Evolutionary conservation across 2,329 filamentous ascomycete species (phyloP), one percentile per base, ranked within the genome.

Genomic region (Phymatotrichopsis omnivora): DNA sequence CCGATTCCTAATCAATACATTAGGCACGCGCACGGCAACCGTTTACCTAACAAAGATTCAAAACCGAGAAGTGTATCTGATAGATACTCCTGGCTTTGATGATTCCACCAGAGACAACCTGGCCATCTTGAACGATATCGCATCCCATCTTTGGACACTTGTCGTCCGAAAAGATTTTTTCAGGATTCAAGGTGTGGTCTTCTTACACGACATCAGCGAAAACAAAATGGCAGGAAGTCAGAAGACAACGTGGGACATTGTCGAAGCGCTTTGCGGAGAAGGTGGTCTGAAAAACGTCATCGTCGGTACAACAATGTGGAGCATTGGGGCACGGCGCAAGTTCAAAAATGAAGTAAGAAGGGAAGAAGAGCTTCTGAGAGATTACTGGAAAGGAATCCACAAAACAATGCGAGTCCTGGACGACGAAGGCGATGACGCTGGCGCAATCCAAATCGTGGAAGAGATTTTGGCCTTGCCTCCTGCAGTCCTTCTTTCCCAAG

Each of bases 31-130:
- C 20, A 34, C 34, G 7, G 47, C 50, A 10, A 20, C 36, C 8
- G 43, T 47, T 36, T 56, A 56, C 22, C 45, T 47, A 12, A 40
- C 50, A 3, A 17, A 14, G 3, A 37, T 41, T 3, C 43, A 47
- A 4, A 42, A 33, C 16, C 47, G 38, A 22, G 49, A 47, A 7
- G 32, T 56, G 23, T 42, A 52, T 19, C 27, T 56, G 5, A 28
- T 56, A 4, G 54, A 56, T 28, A 56, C 54, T 2, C 54, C 54
- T 4, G 52, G 54, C 2, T 56, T 56, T 17, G 54, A 55, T 20
- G 52, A 56, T 24, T 53, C 50, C n/a, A 46, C 45, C 22, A 48
- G 49, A 30, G 47, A 34, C 22, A 54, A 56, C 35, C 45, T 53
- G 16, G 45, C 55, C 34, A 56, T 53, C 7, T 25, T 56, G 12